Evolutionary conservation across 2,329 filamentous ascomycete species (phyloP).

Genomic region (Penicillium hesseltinei): DNA sequence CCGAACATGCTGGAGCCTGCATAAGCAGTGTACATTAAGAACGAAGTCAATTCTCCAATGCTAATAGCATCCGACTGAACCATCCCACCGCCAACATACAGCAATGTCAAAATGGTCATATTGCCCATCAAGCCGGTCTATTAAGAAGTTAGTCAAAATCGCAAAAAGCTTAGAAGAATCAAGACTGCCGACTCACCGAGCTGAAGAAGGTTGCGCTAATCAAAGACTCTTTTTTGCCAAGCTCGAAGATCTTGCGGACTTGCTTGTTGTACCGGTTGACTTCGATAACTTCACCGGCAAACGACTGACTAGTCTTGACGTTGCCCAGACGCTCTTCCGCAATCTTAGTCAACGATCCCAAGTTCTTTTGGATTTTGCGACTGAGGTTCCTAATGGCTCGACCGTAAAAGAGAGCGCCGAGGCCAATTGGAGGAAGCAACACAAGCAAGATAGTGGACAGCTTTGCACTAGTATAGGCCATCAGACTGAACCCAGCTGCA

Average conservation of each 20-base stretch:
- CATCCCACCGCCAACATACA: constrained; percentile 87
- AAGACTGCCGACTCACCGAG: constrained; percentile 41
- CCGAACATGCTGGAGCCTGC: constrained; percentile 85
- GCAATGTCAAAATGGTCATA: constrained; percentile 87
- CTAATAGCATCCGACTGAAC: constrained; percentile 83
- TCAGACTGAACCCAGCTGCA: constrained; percentile 81
- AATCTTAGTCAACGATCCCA: constrained; percentile 92
- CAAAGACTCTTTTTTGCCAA: constrained; percentile 82
- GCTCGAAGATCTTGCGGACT: constrained; percentile 83
- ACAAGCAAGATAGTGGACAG: constrained; percentile 82
- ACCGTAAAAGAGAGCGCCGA: constrained; percentile 89
- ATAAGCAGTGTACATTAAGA: constrained; percentile 97
- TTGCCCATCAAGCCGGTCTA: constrained; percentile 90
- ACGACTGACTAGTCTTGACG: constrained; percentile 93
- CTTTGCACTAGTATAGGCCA: constrained; percentile 93
- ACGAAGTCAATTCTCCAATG: constrained; percentile 89
- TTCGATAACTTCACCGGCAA: constrained; percentile 89
- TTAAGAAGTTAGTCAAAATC: constrained; percentile 31
- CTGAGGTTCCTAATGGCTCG: constrained; percentile 84
- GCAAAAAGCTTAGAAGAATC: neutral
- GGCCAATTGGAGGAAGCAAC: constrained; percentile 85
- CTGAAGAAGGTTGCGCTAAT: constrained; percentile 90
- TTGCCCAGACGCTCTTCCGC: constrained; percentile 97
- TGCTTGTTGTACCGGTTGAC: constrained; percentile 88
- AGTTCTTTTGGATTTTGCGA: constrained; percentile 86